phyloP scores from a whole-genome alignment of 768 basidiomycete genomes.

The Tylopilus subfusipes region DNA sequence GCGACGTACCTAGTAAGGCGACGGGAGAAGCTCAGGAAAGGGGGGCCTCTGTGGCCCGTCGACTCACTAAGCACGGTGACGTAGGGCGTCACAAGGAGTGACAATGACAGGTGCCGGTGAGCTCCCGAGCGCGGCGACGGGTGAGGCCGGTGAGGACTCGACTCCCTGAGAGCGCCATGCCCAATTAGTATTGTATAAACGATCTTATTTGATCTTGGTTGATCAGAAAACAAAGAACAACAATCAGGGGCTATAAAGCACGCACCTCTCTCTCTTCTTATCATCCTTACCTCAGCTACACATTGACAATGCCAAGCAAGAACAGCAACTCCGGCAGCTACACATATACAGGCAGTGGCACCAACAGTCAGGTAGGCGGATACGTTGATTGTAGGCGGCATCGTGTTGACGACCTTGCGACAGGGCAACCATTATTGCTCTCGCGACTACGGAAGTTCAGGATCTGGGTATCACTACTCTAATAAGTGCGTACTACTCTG shows the following conservation, averaged over 20 bases:
- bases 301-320: slow-evolving; percentile 15
- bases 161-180: too few species aligned
- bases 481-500: slow-evolving; percentile 40
- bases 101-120: too few species aligned
- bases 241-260: slow-evolving; percentile 9
- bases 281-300: not conserved
- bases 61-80: too few species aligned
- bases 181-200: too few species aligned
- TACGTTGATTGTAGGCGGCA: not conserved
- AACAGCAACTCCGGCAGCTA: slow-evolving; percentile 29
- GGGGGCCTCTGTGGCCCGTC: too few species aligned
- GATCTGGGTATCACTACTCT: slow-evolving; percentile 57
- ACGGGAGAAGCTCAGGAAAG: too few species aligned
- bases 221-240: slow-evolving; percentile 12
- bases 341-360: slow-evolving; percentile 45
- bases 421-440: slow-evolving; percentile 63
- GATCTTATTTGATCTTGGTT: too few species aligned
- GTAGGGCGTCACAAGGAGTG: too few species aligned
- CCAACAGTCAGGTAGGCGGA: slow-evolving; percentile 46
- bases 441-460: slow-evolving; percentile 44
- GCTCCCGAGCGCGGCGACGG: too few species aligned
- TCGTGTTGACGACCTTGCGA: not conserved
- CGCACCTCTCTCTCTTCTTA: not conserved
- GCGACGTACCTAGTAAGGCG: too few species aligned
- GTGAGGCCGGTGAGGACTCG: too few species aligned